Conservation (phyloP, 2,329 filamentous ascomycete genomes). For the Didymella segeticola region DNA sequence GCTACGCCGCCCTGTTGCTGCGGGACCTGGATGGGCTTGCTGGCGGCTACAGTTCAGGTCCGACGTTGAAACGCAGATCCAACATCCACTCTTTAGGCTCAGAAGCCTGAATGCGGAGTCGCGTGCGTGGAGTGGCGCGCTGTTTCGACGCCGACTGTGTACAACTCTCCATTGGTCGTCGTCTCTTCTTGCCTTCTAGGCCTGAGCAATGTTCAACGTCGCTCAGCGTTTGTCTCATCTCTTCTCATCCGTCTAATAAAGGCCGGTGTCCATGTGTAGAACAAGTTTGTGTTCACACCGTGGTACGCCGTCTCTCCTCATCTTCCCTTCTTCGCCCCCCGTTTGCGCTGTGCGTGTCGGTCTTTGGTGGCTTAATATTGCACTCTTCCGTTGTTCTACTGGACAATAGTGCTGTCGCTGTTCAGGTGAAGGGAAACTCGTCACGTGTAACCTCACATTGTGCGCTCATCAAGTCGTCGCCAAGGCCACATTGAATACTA, state of each 20-base stretch:
- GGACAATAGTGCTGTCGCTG: slow-evolving; percentile 39
- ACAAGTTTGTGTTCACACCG: slow-evolving; percentile 20
- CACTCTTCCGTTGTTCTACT: slow-evolving; percentile 26
- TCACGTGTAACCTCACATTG: slow-evolving; percentile 29
- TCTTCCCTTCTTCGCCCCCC: slow-evolving; percentile 22
- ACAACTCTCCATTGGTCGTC: slow-evolving; percentile 43
- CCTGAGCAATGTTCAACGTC: slow-evolving; percentile 26
- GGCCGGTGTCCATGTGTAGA: slow-evolving; percentile 29
- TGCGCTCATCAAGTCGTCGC: slow-evolving; percentile 21
- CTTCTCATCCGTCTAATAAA: slow-evolving; percentile 42
- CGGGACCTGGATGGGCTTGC: slow-evolving; percentile 31
- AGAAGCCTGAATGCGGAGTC: slow-evolving; percentile 42
- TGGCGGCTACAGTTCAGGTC: slow-evolving; percentile 48
- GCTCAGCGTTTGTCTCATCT: slow-evolving; percentile 39
- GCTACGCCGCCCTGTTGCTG: slow-evolving; percentile 34
- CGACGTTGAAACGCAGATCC: slow-evolving; percentile 45
- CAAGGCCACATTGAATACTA: slow-evolving; percentile 23
- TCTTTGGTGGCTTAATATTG: slow-evolving; percentile 21
- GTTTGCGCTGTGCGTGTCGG: slow-evolving; percentile 23
- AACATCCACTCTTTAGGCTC: slow-evolving; percentile 42
- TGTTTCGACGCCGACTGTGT: slow-evolving; percentile 41
- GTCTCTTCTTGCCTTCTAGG: slow-evolving; percentile 34
- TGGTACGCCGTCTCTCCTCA: slow-evolving; percentile 25
- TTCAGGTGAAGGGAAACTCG: slow-evolving; percentile 32
- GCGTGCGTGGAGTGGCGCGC: slow-evolving; percentile 41